Percentiles rank a stretch among this genome's conserved stretches.
phyloP scores from a whole-genome alignment of 2,329 filamentous ascomycete species.

The Fusarium sp. region DNA sequence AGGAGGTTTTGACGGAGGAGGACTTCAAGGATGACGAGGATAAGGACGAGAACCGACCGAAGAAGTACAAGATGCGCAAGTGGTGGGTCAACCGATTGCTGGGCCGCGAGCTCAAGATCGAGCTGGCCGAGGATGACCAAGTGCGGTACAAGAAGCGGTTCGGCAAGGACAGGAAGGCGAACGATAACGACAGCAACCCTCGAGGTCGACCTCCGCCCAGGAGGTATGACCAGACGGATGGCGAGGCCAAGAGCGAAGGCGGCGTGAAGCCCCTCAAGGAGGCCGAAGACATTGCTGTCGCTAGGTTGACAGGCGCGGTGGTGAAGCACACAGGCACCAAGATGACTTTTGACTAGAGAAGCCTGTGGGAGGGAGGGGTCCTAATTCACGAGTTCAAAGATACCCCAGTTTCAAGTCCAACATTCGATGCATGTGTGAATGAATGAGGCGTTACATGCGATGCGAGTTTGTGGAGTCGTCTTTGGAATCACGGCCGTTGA shows the following conservation, averaged over 20 bases:
- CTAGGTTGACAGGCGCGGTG: constrained; percentile 82
- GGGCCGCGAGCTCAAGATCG: constrained; percentile 85
- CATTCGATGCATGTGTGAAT: background rate
- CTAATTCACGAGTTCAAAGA: constrained; percentile 38
- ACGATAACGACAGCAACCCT: constrained; percentile 43
- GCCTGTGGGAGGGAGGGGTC: constrained; percentile 8
- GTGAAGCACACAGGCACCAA: constrained; percentile 85
- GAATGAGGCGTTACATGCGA: background rate
- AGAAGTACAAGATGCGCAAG: constrained; percentile 71
- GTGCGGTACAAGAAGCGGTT: constrained; percentile 94
- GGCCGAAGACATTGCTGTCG: constrained; percentile 61
- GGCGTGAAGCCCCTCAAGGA: constrained; percentile 55
- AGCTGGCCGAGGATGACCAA: constrained; percentile 93
- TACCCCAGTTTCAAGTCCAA: constrained; percentile 36
- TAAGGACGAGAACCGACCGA: constrained; percentile 55
- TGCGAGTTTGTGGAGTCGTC: background rate
- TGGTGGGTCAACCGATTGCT: constrained; percentile 90
- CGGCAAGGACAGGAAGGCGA: constrained; percentile 71
- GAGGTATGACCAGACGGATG: constrained; percentile 34
- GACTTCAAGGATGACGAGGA: constrained; percentile 66
- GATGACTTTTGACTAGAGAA: constrained; percentile 77
- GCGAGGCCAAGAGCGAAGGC: constrained; percentile 35
- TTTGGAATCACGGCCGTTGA: constrained; percentile 2
- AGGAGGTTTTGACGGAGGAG: constrained; percentile 72
- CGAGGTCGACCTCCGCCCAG: constrained; percentile 54